phyloP scores from a whole-genome alignment of 2,329 filamentous ascomycete genomes.

The Seiridium unicorne region DNA sequence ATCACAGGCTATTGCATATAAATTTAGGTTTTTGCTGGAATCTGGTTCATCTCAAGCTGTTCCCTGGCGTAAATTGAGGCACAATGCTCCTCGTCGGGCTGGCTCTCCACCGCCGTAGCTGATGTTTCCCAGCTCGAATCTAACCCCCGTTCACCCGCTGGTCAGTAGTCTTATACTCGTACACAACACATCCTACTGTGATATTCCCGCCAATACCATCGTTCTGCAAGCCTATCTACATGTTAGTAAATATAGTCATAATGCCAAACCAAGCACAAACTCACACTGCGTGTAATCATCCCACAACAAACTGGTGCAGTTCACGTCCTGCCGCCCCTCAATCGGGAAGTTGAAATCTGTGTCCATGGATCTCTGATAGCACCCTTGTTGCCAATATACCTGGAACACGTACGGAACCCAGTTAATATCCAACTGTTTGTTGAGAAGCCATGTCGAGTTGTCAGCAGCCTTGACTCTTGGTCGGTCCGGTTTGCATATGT shows the following conservation, averaged over 20 bases:
- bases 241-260: neutral
- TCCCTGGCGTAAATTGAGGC: no score
- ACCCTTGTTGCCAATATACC: neutral
- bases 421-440: neutral
- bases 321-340: neutral
- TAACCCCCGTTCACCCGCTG: neutral
- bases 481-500: neutral
- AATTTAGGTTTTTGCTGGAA: no score
- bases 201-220: constrained; percentile 3
- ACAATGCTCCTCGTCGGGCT: no score
- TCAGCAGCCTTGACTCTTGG: neutral
- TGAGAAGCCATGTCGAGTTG: neutral
- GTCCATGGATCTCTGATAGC: neutral
- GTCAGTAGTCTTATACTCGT: neutral
- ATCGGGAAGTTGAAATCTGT: neutral
- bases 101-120: no score
- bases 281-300: neutral
- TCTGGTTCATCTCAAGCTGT: no score
- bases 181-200: neutral
- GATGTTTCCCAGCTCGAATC: no score
- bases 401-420: neutral
- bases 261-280: neutral
- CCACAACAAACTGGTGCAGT: neutral
- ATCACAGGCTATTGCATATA: no score
- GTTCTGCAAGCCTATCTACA: neutral